Percentiles rank a stretch among this genome's conserved stretches.
These are phyloP conservation scores for Cryomyces antarcticus DNA, from an alignment of 495 filamentous ascomycete genomes.

Conservation along the genomic window DNA sequence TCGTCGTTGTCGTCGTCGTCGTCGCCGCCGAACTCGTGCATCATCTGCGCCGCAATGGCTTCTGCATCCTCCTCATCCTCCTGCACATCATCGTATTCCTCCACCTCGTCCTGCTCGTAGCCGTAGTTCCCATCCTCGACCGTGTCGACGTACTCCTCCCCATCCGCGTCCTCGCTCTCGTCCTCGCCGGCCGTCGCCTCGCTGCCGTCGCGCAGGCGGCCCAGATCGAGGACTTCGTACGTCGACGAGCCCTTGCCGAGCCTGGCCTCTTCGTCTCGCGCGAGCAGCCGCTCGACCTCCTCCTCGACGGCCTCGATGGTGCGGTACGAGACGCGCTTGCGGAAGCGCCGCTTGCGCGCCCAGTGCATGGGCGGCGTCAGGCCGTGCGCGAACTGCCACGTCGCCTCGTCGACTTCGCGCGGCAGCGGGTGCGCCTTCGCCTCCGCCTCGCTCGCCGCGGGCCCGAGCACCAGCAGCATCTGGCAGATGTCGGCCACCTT, in stretches of 20 bases:
- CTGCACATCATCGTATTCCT: constrained; percentile 5
- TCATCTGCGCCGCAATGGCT: neutral
- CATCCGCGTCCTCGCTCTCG: constrained; percentile 4
- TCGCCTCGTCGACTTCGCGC: constrained; percentile 35
- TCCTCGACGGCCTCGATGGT: constrained; percentile 79
- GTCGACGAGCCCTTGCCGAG: constrained; percentile 22
- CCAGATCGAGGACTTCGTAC: constrained; percentile 45
- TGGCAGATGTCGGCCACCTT: constrained; percentile 90
- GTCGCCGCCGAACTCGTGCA: neutral
- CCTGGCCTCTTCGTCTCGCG: constrained; percentile 36
- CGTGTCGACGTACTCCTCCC: constrained; percentile 32
- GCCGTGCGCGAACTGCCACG: constrained; percentile 72
- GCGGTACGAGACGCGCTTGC: constrained; percentile 59
- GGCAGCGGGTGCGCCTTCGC: constrained; percentile 47
- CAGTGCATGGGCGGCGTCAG: constrained; percentile 80
- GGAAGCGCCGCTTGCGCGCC: constrained; percentile 67
- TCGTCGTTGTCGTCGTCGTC: neutral
- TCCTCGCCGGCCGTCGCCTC: constrained; percentile 11
- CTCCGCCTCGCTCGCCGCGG: constrained; percentile 49
- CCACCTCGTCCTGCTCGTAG: constrained; percentile 25
- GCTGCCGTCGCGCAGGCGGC: constrained; percentile 22
- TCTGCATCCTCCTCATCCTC: constrained; percentile 11
- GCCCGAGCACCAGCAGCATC: constrained; percentile 71
- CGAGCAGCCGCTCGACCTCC: constrained; percentile 56
- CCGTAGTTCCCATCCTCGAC: constrained; percentile 20